Conservation (phyloP, 2,329 filamentous ascomycete species). For the Elsinoe arachidis region DNA sequence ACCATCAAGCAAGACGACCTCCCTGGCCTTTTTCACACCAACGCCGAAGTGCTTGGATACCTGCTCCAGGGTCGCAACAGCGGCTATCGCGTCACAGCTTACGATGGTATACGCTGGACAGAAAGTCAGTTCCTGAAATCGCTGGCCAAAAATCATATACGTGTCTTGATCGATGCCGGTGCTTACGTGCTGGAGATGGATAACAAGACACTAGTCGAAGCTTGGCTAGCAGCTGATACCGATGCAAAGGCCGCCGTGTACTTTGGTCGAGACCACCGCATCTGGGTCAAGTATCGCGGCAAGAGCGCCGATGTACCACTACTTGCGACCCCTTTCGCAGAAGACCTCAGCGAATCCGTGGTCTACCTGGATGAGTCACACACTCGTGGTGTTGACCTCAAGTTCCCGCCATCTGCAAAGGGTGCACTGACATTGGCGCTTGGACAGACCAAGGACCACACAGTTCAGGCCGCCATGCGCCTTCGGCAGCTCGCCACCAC, state of each 20-base stretch:
- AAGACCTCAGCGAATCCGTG: conserved; percentile 50
- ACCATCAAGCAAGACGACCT: conserved; percentile 56
- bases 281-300: conserved; percentile 18
- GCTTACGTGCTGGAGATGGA: conserved; percentile 58
- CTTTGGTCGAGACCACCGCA: conserved; percentile 33
- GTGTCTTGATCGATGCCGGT: conserved; percentile 62
- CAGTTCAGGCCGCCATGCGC: conserved; percentile 59
- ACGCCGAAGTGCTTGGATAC: conserved; percentile 52
- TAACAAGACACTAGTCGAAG: conserved; percentile 46
- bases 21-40: conserved; percentile 50
- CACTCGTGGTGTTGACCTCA: conserved; percentile 60
- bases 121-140: conserved; percentile 4
- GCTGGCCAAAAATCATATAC: conserved; percentile 23
- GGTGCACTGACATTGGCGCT: conserved; percentile 51
- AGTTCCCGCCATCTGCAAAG: conserved; percentile 48
- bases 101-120: neutral
- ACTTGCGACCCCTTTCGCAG: conserved; percentile 49
- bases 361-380: conserved; percentile 64
- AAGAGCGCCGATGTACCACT: conserved; percentile 41
- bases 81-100: neutral
- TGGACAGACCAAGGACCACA: conserved; percentile 47
- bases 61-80: neutral
- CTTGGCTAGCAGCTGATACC: conserved; percentile 41
- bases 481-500: conserved; percentile 50
- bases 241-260: conserved; percentile 37